These are phyloP conservation scores for Sanguinoderma infundibulare DNA, from an alignment of 1,284 basidiomycete species.

Conservation along the genomic window DNA sequence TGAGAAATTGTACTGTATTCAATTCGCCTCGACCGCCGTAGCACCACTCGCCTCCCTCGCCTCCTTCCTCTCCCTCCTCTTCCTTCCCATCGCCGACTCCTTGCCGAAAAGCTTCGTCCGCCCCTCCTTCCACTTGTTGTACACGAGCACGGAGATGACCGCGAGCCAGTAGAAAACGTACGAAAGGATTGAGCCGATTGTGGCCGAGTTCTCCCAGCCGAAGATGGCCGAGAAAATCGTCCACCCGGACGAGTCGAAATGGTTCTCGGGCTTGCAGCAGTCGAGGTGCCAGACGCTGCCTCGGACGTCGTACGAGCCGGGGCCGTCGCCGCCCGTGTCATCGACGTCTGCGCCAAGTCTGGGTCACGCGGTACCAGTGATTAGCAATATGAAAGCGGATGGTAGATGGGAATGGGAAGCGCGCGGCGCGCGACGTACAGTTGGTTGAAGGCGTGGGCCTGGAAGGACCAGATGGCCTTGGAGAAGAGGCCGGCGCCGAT, in stretches of 20 bases:
- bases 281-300: conserved; percentile 88
- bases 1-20: no score
- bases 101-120: conserved; percentile 35
- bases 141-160: conserved; percentile 32
- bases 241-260: conserved; percentile 65
- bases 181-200: conserved; percentile 38
- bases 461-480: conserved; percentile 71
- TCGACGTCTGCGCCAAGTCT: conserved; percentile 78
- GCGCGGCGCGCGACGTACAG: conserved; percentile 40
- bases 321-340: conserved; percentile 79
- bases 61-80: conserved; percentile 34
- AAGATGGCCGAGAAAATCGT: conserved; percentile 76
- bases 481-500: conserved; percentile 92
- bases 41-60: conserved; percentile 11
- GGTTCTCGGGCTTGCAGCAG: conserved; percentile 78
- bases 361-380: not conserved
- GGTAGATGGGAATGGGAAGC: not conserved
- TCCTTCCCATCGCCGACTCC: conserved; percentile 33
- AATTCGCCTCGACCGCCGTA: no score
- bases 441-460: conserved; percentile 69
- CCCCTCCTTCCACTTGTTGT: conserved; percentile 38
- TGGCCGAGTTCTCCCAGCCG: conserved; percentile 78
- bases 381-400: conserved; percentile 6
- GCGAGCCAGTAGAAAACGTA: conserved; percentile 41
- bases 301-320: conserved; percentile 79